Conservation (phyloP, 2,329 filamentous ascomycete species). For the Ceratocystis smalleyi region DNA sequence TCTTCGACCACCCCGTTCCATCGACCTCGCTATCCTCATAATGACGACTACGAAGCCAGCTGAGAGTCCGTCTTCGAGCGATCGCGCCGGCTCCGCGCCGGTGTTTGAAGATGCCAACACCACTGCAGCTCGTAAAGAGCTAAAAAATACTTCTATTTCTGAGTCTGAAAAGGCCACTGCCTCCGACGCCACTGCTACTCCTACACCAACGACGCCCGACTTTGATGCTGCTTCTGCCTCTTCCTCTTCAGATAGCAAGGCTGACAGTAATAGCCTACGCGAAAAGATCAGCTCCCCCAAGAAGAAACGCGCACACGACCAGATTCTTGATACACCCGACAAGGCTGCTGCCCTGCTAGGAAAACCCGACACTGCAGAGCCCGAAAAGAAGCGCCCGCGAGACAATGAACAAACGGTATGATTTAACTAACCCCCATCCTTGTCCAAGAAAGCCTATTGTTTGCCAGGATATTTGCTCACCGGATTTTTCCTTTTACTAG, state of each 20-base stretch:
- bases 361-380: slow-evolving; percentile 34
- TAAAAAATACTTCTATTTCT: slow-evolving; percentile 49
- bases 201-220: slow-evolving; percentile 25
- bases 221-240: slow-evolving; percentile 23
- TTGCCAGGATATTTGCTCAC: not conserved
- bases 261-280: slow-evolving; percentile 26
- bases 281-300: slow-evolving; percentile 45
- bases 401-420: slow-evolving; percentile 32
- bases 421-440: not conserved
- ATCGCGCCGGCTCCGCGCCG: slow-evolving; percentile 20
- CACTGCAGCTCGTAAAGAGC: slow-evolving; percentile 46
- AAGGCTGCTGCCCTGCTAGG: slow-evolving; percentile 32
- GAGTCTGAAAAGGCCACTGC: slow-evolving; percentile 15
- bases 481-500: not conserved
- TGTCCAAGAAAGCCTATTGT: not conserved
- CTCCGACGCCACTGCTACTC: slow-evolving; percentile 20
- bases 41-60: slow-evolving; percentile 35
- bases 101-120: slow-evolving; percentile 45
- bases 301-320: slow-evolving; percentile 48
- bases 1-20: not conserved
- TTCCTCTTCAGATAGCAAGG: slow-evolving; percentile 25
- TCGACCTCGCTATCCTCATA: slow-evolving; percentile 17
- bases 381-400: slow-evolving; percentile 49
- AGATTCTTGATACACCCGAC: slow-evolving; percentile 34
- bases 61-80: slow-evolving; percentile 26